Percentiles rank a stretch among this genome's conserved stretches.
These are phyloP conservation scores for Fonsecaea pugnacius DNA, from an alignment of 2,329 filamentous ascomycete species.

Conservation along the genomic window DNA sequence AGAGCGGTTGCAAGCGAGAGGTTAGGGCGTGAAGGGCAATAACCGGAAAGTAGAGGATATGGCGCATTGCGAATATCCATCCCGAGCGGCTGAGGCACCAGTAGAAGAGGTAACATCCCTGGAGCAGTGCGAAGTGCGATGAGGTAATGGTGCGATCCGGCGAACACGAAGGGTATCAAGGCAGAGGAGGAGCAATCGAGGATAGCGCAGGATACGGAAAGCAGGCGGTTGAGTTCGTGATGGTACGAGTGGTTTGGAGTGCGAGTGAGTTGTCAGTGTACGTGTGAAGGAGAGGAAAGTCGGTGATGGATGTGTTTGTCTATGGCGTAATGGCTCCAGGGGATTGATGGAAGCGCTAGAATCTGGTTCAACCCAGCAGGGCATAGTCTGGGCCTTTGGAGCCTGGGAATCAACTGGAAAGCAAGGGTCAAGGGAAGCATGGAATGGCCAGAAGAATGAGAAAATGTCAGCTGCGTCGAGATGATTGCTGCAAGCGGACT, in stretches of 20 bases:
- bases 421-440: background rate
- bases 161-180: background rate
- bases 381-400: background rate
- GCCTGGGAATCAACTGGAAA: background rate
- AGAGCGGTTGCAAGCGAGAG: constrained; percentile 1
- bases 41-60: constrained; percentile 4
- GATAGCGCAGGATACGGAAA: constrained; percentile 5
- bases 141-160: constrained; percentile 8
- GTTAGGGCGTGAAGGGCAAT: background rate
- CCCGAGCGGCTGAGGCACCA: constrained; percentile 11
- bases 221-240: background rate
- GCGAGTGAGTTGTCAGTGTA: background rate
- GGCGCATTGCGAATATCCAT: constrained; percentile 8
- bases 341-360: constrained; percentile 11
- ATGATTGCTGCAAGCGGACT: background rate
- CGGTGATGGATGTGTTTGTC: background rate
- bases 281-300: constrained; percentile 5
- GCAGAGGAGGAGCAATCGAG: background rate
- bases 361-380: background rate
- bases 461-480: background rate
- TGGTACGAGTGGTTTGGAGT: constrained; percentile 1
- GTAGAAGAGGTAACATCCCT: background rate
- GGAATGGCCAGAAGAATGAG: background rate
- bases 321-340: constrained; percentile 1
- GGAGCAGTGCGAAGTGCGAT: constrained; percentile 10